These are phyloP conservation scores for Botrytis fragariae DNA, from an alignment of 2,329 filamentous ascomycete species.

Conservation along the genomic window DNA sequence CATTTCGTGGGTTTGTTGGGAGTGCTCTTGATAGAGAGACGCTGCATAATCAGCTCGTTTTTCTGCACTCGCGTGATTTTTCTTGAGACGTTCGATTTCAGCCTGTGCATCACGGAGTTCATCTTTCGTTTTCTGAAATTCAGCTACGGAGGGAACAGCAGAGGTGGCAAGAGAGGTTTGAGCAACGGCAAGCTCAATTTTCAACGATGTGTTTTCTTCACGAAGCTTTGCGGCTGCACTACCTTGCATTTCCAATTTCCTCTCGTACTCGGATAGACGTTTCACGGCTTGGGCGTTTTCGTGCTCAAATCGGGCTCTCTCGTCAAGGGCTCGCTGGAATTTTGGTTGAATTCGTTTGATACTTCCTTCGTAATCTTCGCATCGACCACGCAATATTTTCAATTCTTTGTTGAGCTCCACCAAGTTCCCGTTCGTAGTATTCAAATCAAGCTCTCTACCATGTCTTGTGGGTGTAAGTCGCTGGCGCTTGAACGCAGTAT, in stretches of 20 bases:
- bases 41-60: constrained; percentile 36
- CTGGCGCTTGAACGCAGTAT: constrained; percentile 14
- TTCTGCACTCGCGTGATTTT: constrained; percentile 23
- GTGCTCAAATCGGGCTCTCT: constrained; percentile 51
- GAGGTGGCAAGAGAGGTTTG: constrained; percentile 33
- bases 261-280: constrained; percentile 25
- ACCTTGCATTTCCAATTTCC: constrained; percentile 27
- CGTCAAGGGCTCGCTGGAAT: constrained; percentile 50
- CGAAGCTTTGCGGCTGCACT: constrained; percentile 31
- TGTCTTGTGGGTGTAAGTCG: constrained; percentile 15
- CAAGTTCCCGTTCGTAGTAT: constrained; percentile 37
- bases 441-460: neutral
- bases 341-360: constrained; percentile 46
- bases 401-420: constrained; percentile 44
- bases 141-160: constrained; percentile 41
- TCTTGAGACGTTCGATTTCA: constrained; percentile 31
- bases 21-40: constrained; percentile 35
- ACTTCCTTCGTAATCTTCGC: constrained; percentile 48
- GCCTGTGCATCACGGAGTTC: constrained; percentile 35
- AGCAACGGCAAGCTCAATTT: constrained; percentile 34
- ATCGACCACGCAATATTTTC: constrained; percentile 45
- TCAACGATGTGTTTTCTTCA: constrained; percentile 27
- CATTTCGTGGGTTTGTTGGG: constrained; percentile 27
- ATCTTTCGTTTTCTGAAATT: constrained; percentile 43
- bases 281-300: constrained; percentile 34